Evolutionary conservation across 306 rosid species (phyloP).

Genomic region (Vigna mungo): DNA sequence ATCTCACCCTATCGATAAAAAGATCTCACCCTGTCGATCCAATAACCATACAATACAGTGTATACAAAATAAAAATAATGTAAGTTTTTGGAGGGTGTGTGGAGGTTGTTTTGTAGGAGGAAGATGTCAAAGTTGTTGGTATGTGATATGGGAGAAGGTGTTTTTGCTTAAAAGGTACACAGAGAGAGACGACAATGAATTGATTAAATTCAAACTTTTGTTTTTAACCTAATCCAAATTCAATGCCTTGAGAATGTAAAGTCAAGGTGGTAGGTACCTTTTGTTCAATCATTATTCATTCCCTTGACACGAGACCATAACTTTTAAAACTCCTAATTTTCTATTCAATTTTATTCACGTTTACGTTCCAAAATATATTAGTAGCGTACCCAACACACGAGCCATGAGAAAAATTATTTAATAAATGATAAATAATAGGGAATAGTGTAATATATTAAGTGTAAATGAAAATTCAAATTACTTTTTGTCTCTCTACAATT

Average conservation of each 20-base stretch:
- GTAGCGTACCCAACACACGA: no score
- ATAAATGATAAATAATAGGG: no score
- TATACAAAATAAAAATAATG: no score
- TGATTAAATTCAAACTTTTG: constrained; percentile 43
- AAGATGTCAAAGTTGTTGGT: constrained; percentile 29
- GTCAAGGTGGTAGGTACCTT: constrained; percentile 60
- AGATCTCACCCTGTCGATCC: accelerated
- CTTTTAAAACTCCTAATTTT: constrained; percentile 21
- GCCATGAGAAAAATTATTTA: no score
- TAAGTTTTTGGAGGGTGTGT: no score
- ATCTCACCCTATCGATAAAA: no score
- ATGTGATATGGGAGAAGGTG: background rate
- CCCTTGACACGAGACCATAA: constrained; percentile 34
- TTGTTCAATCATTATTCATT: constrained; percentile 55
- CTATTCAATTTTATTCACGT: constrained; percentile 14
- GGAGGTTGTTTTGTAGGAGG: background rate
- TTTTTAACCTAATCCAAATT: constrained; percentile 49
- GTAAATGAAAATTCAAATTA: no score
- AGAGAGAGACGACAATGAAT: constrained; percentile 7
- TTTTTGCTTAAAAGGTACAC: constrained; percentile 32
- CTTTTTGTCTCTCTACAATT: no score
- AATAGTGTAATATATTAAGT: no score
- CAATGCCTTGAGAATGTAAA: constrained; percentile 54
- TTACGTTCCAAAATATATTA: background rate
- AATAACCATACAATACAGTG: no score